Base-by-base conservation (phyloP, 2,329 filamentous ascomycete species). In the Ampelomyces quisqualis region DNA sequence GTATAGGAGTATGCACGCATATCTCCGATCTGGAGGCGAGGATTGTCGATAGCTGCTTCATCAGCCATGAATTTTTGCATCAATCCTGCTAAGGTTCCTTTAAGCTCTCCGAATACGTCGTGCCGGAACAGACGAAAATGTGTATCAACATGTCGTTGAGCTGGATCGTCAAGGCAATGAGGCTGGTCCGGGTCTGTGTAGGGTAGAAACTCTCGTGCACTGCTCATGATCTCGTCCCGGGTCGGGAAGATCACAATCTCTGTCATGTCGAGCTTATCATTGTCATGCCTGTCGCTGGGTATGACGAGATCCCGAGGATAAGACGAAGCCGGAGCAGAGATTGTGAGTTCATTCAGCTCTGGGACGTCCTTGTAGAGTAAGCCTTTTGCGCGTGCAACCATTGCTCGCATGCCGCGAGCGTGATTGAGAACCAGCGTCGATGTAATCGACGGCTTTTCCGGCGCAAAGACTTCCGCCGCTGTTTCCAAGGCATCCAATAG, bases 161-260 rank as follows among this genome's bases (percentile, higher is more conserved):
- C 38, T 21, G 43, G 36, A 23, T 58, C 41, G 1, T 27, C 34
- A 10, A 67, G 49, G 26, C 56, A 59, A 23, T 67, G 60, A 4
- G 47, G 53, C 20, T 65, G 52, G 14, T 60, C 47, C 1, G 45
- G 47, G 30, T 68, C 58, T 1, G 54, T 60, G 1, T 47, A 52
- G 0, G 67, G 67, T 1, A 70, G 40, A 20, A 59, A 66, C 7
- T 67, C 62, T 20, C 76, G 37, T 58, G 53, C 3, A 64, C 73
- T 32, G 68, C 73, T 57, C 38, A 56, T 31, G 2, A 68, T 60
- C 34, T 69, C 65, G 10, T 56, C 49, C 2, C 42, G 46, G 1
- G 62, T 66, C 0, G 67, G 65, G 4, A 69, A 60, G 4, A 68
- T 57, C 4, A 42, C 18, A n/a, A 69, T 57, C 0, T 61, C 24